Conservation (phyloP, 2,329 filamentous ascomycete genomes). For the Dothiorella sarmentorum region DNA sequence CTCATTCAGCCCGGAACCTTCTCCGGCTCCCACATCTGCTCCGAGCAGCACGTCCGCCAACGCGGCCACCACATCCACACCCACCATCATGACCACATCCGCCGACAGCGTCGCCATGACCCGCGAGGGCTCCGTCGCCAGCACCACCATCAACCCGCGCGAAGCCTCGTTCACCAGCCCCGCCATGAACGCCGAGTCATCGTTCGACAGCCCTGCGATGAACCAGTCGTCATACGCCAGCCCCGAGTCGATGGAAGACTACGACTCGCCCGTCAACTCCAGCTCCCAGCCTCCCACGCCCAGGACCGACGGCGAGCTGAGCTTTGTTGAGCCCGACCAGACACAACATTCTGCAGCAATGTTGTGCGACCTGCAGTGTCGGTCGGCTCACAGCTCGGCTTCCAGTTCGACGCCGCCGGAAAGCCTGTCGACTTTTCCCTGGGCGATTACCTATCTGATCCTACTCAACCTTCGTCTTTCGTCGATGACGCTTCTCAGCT, state of each 20-base stretch:
- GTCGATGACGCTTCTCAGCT: constrained; percentile 33
- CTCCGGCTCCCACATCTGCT: background rate
- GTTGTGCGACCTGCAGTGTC: constrained; percentile 99
- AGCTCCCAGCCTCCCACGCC: constrained; percentile 38
- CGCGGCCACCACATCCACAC: background rate
- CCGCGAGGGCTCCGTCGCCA: constrained; percentile 2
- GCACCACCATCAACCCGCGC: constrained; percentile 33
- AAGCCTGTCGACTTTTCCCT: constrained; percentile 25
- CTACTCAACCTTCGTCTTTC: constrained; percentile 20
- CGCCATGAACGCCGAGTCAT: constrained; percentile 23
- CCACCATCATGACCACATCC: background rate
- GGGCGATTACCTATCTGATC: constrained; percentile 39
- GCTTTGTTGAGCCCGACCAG: constrained; percentile 69
- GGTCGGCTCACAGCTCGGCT: constrained; percentile 57
- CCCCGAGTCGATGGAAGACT: constrained; percentile 38
- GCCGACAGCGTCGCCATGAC: background rate
- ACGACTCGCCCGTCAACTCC: constrained; percentile 38
- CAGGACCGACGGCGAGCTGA: constrained; percentile 25
- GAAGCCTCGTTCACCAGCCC: constrained; percentile 24
- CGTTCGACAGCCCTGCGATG: constrained; percentile 14
- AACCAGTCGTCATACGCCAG: constrained; percentile 29
- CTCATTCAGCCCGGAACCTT: constrained; percentile 20
- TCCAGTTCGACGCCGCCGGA: constrained; percentile 25
- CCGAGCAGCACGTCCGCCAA: background rate
- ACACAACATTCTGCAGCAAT: constrained; percentile 99